These are phyloP conservation scores for Fusarium cicatricum DNA, from an alignment of 2,329 filamentous ascomycete genomes.

Conservation along the genomic window DNA sequence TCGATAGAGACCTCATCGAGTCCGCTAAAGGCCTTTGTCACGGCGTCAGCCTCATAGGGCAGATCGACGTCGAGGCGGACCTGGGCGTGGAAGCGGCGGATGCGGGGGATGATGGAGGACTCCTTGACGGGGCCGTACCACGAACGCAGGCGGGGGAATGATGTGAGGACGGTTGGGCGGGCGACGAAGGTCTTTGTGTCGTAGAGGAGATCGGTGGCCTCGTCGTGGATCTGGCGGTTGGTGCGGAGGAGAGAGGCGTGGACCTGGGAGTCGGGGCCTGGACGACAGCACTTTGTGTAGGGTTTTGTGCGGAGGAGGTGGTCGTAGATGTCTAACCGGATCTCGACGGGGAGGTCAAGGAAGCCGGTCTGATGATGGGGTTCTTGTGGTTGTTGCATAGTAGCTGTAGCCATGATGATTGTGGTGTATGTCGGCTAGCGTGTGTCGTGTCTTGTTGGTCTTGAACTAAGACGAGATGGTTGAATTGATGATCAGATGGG, in stretches of 20 bases:
- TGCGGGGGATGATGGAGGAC: conserved; percentile 42
- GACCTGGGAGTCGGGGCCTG: conserved; percentile 34
- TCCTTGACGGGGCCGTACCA: conserved; percentile 45
- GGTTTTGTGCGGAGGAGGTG: conserved; percentile 52
- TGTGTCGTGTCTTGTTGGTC: conserved; percentile 1
- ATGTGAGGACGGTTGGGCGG: conserved; percentile 51
- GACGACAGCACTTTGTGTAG: conserved; percentile 36
- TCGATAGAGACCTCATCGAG: conserved; percentile 52
- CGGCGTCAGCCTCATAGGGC: conserved; percentile 44
- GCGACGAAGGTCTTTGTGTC: conserved; percentile 54
- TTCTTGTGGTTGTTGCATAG: conserved; percentile 22
- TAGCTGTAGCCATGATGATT: conserved; percentile 34
- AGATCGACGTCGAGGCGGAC: conserved; percentile 53
- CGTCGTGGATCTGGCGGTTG: conserved; percentile 52
- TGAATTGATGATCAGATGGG: conserved; percentile 16
- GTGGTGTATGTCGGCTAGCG: background rate
- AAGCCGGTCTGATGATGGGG: conserved; percentile 40
- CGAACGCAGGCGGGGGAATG: conserved; percentile 51
- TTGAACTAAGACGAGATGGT: conserved; percentile 4
- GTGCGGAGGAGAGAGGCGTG: conserved; percentile 52
- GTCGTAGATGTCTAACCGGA: conserved; percentile 57
- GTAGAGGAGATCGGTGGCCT: conserved; percentile 54
- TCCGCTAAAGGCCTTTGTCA: conserved; percentile 47
- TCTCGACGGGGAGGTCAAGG: conserved; percentile 54
- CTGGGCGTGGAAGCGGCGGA: conserved; percentile 51